Conservation (phyloP, 805 yeast species). For the Isabelozyma gotoi region DNA sequence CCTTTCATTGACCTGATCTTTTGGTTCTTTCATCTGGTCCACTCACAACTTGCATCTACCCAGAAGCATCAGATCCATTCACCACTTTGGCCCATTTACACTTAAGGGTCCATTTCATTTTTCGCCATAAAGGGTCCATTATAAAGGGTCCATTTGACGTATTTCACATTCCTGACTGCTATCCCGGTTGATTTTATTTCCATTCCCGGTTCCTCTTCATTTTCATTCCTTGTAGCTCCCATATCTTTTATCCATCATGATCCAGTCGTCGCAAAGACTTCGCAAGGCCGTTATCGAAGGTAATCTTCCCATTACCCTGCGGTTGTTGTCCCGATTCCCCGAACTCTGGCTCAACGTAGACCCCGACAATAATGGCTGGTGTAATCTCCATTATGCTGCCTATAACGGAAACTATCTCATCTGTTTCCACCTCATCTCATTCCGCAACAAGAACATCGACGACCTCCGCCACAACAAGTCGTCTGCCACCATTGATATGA, state of each 20-base stretch:
- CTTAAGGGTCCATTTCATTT: too few relatives aligned
- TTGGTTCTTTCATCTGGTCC: too few relatives aligned
- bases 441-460: slow-evolving; percentile 21
- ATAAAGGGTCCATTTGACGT: too few relatives aligned
- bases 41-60: too few relatives aligned
- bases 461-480: slow-evolving; percentile 2
- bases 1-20: too few relatives aligned
- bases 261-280: slow-evolving; percentile 20
- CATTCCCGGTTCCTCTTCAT: not conserved
- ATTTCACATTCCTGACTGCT: too few relatives aligned
- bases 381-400: slow-evolving; percentile 42
- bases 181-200: too few relatives aligned
- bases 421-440: slow-evolving; percentile 40
- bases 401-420: slow-evolving; percentile 41
- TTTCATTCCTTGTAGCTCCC: not conserved
- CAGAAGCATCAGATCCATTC: too few relatives aligned
- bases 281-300: slow-evolving; percentile 40
- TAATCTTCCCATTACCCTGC: slow-evolving; percentile 36
- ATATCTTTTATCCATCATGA: not conserved
- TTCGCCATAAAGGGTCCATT: too few relatives aligned
- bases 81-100: too few relatives aligned
- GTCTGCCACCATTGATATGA: slow-evolving; percentile 25
- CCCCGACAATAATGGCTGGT: slow-evolving; percentile 35
- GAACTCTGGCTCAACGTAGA: slow-evolving; percentile 45
- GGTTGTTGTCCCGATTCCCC: slow-evolving; percentile 38